A percentile compares a stretch with the other conserved stretches of the same genome.
These are phyloP conservation scores for Kwoniella heveanensis DNA, from an alignment of 768 basidiomycete species.

Conservation along the genomic window DNA sequence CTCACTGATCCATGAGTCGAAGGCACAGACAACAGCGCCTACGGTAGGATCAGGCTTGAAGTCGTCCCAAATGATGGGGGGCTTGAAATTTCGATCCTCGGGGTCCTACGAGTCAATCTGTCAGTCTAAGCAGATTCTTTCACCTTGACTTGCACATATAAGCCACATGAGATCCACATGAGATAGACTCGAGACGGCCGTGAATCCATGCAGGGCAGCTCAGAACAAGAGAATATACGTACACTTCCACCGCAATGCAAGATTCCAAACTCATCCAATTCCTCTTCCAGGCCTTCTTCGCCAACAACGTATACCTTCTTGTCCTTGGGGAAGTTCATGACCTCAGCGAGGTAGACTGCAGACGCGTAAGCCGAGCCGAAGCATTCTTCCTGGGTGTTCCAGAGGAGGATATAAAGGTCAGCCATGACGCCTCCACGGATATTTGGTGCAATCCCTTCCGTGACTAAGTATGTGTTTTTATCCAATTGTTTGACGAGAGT, in stretches of 20 bases:
- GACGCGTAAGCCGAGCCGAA: slow-evolving; percentile 91
- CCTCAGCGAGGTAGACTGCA: slow-evolving; percentile 81
- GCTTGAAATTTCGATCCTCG: slow-evolving; percentile 71
- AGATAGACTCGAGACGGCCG: no score
- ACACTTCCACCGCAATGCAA: slow-evolving; percentile 81
- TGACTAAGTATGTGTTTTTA: no score
- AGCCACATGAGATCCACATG: no score
- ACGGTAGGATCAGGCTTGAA: slow-evolving; percentile 69
- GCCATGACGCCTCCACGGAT: no score
- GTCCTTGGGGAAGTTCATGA: slow-evolving; percentile 82
- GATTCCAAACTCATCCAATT: slow-evolving; percentile 84
- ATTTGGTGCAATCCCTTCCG: no score
- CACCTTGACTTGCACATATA: no score
- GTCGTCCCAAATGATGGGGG: slow-evolving; percentile 62
- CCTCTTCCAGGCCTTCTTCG: slow-evolving; percentile 86
- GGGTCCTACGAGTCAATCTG: slow-evolving; percentile 81
- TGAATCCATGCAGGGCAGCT: no score
- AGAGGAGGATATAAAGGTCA: neutral
- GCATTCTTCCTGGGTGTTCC: slow-evolving; percentile 75
- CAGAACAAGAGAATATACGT: slow-evolving; percentile 51
- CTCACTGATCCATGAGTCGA: slow-evolving; percentile 72
- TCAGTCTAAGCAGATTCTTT: no score
- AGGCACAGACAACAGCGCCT: slow-evolving; percentile 91
- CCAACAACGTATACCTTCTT: slow-evolving; percentile 97
- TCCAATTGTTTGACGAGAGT: no score